phyloP scores from a whole-genome alignment of 1,284 basidiomycete genomes.

The Microstroma glucosiphilum region DNA sequence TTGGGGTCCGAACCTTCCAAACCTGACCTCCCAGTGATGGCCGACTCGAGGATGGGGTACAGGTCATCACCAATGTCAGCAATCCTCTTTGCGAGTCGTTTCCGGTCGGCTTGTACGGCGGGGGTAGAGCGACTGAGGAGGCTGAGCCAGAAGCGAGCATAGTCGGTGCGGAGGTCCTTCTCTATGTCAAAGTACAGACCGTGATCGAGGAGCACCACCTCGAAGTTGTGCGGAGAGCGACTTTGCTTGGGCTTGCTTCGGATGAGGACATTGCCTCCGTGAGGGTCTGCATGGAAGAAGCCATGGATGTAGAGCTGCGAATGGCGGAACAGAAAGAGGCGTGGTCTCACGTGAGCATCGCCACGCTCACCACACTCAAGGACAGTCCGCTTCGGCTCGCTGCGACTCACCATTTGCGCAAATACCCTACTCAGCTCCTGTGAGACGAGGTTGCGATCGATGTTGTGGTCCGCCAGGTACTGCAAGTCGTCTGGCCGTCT shows the following conservation, averaged over 20 bases:
- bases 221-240: constrained; percentile 46
- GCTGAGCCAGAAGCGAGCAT: constrained; percentile 48
- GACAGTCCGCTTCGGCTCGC: too few species aligned
- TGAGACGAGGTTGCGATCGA: constrained; percentile 89
- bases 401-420: constrained; percentile 69
- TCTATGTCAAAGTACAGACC: constrained; percentile 50
- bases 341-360: too few species aligned
- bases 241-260: constrained; percentile 46
- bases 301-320: constrained; percentile 76
- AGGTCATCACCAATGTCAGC: constrained; percentile 49
- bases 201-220: constrained; percentile 48
- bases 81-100: constrained; percentile 43
- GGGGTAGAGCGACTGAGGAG: constrained; percentile 42
- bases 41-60: constrained; percentile 48
- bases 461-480: constrained; percentile 74
- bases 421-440: constrained; percentile 71
- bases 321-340: too few species aligned
- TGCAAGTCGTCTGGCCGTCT: constrained; percentile 80
- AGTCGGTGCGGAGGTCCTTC: constrained; percentile 42
- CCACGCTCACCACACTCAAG: too few species aligned
- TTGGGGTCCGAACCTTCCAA: constrained; percentile 46
- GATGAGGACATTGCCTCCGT: constrained; percentile 77
- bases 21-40: constrained; percentile 47
- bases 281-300: constrained; percentile 53
- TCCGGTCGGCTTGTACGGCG: constrained; percentile 33